A percentile compares a stretch with the other conserved stretches of the same genome.
Evolutionary conservation across 768 basidiomycete species (phyloP).

Genomic region (Lactifluus hygrophoroides): DNA sequence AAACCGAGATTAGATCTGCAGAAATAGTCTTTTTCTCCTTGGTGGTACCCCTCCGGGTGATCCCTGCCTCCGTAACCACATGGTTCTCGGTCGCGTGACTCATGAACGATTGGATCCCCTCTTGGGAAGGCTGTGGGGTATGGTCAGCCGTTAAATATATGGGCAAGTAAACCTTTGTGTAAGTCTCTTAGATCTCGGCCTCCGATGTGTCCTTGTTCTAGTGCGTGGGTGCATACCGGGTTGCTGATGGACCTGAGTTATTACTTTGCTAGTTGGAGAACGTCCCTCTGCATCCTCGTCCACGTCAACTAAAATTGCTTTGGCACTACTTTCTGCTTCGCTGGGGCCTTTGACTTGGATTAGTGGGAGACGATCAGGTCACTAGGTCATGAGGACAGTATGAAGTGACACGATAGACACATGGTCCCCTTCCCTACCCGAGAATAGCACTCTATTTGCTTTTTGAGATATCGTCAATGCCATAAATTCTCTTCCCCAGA

Average conservation of each 20-base stretch:
- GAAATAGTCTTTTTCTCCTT: no score
- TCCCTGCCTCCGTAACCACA: no score
- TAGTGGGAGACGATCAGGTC: constrained; percentile 29
- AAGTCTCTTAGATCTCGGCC: no score
- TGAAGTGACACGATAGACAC: constrained; percentile 21
- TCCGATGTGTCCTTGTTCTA: constrained; percentile 81
- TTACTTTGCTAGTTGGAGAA: constrained; percentile 33
- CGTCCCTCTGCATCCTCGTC: constrained; percentile 49
- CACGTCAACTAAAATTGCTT: constrained; percentile 66
- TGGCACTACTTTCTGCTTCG: constrained; percentile 42
- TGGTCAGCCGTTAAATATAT: no score
- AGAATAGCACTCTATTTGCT: constrained; percentile 61
- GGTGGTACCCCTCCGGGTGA: no score
- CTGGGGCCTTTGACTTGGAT: constrained; percentile 39
- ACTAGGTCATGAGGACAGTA: constrained; percentile 2
- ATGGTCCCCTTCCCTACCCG: constrained; percentile 46
- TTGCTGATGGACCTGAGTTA: constrained; percentile 26
- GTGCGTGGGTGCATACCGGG: constrained; percentile 25
- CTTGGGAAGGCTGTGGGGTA: no score
- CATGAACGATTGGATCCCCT: no score
- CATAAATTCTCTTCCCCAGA: constrained; percentile 70
- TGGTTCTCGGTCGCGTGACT: no score
- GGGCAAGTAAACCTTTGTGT: constrained; percentile 56
- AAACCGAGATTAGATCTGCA: no score
- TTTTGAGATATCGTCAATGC: constrained; percentile 49